Evolutionary conservation across 2,329 filamentous ascomycete species (phyloP).

Genomic region (Cladosporium halotolerans): DNA sequence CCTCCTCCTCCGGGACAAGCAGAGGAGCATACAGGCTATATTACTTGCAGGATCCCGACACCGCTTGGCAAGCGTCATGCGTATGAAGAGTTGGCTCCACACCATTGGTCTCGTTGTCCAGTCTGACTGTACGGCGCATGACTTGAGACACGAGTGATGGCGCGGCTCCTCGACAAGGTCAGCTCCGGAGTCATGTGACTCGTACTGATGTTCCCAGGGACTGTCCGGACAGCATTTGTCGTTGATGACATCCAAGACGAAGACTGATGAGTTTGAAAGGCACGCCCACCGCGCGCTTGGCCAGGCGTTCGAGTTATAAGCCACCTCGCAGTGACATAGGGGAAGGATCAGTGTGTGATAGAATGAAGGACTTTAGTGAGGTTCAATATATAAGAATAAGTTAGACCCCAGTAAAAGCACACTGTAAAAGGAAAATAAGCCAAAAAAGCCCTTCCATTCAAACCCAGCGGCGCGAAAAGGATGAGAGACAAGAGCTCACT

Average conservation of each 20-base stretch:
- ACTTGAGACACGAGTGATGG: no score
- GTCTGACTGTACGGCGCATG: no score
- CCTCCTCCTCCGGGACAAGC: neutral
- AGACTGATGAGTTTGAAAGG: no score
- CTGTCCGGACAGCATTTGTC: no score
- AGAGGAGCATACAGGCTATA: neutral
- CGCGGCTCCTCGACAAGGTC: no score
- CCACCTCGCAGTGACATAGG: no score
- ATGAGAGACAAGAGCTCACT: neutral
- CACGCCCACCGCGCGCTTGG: no score
- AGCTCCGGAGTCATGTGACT: no score
- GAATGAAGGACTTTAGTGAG: constrained; percentile 10
- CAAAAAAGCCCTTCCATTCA: constrained; percentile 3
- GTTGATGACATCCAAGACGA: no score
- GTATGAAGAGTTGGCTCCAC: neutral
- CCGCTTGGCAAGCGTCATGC: neutral
- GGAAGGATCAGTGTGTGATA: neutral
- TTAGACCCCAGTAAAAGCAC: constrained; percentile 8
- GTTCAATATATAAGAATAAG: neutral
- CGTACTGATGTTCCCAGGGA: no score
- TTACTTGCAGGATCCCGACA: neutral
- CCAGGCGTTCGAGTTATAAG: no score
- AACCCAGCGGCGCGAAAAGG: neutral
- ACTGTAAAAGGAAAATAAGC: neutral
- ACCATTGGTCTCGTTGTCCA: no score